Conservation (phyloP, 495 filamentous ascomycete genomes). For the Halenospora varia region DNA sequence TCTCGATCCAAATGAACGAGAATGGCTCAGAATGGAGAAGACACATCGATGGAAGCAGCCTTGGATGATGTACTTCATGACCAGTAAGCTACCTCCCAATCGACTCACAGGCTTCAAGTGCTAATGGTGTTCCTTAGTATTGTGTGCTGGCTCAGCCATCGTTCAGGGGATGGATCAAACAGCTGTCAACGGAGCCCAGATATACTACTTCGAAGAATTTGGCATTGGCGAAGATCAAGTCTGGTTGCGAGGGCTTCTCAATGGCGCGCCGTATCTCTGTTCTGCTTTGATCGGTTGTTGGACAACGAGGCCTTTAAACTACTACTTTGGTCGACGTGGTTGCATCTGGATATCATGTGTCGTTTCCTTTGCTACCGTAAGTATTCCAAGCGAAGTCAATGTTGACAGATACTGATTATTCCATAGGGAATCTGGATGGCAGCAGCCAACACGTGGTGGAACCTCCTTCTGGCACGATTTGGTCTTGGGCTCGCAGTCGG, state of each 20-base stretch:
- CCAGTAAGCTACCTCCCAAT: constrained; percentile 59
- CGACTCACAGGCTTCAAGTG: constrained; percentile 63
- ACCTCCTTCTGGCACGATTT: constrained; percentile 67
- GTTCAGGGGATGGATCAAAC: constrained; percentile 62
- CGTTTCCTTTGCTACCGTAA: constrained; percentile 58
- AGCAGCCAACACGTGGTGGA: constrained; percentile 69
- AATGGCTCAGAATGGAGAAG: constrained; percentile 59
- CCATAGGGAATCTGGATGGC: constrained; percentile 81
- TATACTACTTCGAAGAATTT: constrained; percentile 63
- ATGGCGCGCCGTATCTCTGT: constrained; percentile 68
- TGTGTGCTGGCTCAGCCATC: background rate
- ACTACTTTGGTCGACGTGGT: constrained; percentile 72
- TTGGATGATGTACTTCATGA: constrained; percentile 60
- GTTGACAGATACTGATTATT: too few species aligned
- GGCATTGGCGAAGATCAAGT: constrained; percentile 51
- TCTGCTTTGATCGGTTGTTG: constrained; percentile 78
- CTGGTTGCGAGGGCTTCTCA: constrained; percentile 69
- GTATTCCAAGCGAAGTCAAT: too few species aligned
- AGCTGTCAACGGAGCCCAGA: constrained; percentile 73
- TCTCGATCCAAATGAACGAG: constrained; percentile 52
- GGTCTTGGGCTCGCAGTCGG: constrained; percentile 74
- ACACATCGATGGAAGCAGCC: constrained; percentile 73
- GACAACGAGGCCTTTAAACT: constrained; percentile 78
- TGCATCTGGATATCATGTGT: constrained; percentile 80
- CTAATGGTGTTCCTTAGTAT: constrained; percentile 61